A percentile compares a stretch with the other conserved stretches of the same genome.
Conservation (phyloP, 2,329 filamentous ascomycete genomes). For the Alternaria triticimaculans region DNA sequence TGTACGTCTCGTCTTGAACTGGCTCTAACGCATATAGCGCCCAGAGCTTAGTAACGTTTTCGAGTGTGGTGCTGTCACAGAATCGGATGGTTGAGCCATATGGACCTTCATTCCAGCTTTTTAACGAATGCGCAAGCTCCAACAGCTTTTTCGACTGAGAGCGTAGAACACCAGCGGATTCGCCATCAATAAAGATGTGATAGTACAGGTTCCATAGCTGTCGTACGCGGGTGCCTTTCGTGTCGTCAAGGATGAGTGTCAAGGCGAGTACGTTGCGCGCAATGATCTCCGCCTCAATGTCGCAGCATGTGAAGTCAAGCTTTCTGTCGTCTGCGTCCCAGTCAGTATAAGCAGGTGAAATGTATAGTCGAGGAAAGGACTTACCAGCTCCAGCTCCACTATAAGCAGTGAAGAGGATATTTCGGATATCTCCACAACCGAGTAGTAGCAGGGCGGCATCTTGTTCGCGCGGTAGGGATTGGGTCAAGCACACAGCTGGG, state of each 20-base stretch:
- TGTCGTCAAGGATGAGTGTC: background rate
- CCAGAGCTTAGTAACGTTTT: background rate
- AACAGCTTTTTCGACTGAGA: conserved; percentile 1
- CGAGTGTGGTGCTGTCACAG: background rate
- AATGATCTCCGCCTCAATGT: background rate
- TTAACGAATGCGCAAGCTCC: background rate
- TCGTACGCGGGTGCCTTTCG: background rate
- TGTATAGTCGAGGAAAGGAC: background rate
- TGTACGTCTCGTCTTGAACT: background rate
- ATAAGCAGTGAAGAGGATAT: background rate
- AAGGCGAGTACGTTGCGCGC: background rate
- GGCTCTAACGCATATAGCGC: background rate
- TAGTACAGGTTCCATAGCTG: background rate
- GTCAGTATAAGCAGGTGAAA: background rate
- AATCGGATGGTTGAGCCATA: conserved; percentile 38
- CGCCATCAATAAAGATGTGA: background rate
- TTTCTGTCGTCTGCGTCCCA: background rate
- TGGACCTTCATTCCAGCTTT: background rate
- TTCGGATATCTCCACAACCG: background rate
- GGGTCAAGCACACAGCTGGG: background rate
- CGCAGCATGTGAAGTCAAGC: background rate
- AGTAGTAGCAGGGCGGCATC: background rate
- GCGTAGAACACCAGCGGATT: background rate
- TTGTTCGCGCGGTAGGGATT: background rate
- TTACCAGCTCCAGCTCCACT: background rate